Conservation (phyloP, 2,329 filamentous ascomycete genomes). For the Penicillium concentricum region DNA sequence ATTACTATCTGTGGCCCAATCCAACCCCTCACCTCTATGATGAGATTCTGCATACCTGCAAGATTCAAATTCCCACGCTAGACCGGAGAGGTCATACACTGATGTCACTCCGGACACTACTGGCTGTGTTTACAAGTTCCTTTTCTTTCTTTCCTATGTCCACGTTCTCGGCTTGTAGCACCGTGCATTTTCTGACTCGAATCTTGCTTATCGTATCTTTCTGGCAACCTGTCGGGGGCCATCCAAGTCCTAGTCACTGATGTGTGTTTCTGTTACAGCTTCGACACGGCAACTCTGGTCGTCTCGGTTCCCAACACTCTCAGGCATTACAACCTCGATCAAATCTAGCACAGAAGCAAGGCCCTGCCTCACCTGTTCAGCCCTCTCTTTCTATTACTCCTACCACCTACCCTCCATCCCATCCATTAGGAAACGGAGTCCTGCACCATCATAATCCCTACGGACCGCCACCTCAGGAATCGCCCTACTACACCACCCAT, state of each 20-base stretch:
- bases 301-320: slow-evolving; percentile 31
- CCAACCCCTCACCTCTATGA: not conserved
- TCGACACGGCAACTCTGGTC: slow-evolving; percentile 32
- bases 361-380: slow-evolving; percentile 63
- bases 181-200: slow-evolving; percentile 9
- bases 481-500: slow-evolving; percentile 73
- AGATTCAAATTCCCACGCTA: slow-evolving; percentile 15
- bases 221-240: slow-evolving; percentile 2
- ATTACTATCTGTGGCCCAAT: slow-evolving; percentile 11
- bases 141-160: slow-evolving; percentile 8
- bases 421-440: slow-evolving; percentile 40
- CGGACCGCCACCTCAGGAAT: slow-evolving; percentile 63
- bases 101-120: slow-evolving; percentile 19
- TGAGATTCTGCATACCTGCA: slow-evolving; percentile 8
- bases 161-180: slow-evolving; percentile 24
- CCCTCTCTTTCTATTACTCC: slow-evolving; percentile 43
- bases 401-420: slow-evolving; percentile 31
- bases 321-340: slow-evolving; percentile 34
- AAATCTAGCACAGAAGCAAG: slow-evolving; percentile 30
- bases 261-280: slow-evolving; percentile 26
- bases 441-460: slow-evolving; percentile 60
- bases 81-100: slow-evolving; percentile 3
- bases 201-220: slow-evolving; percentile 10
- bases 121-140: slow-evolving; percentile 18
- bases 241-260: slow-evolving; percentile 16